A percentile compares a stretch with the other conserved stretches of the same genome.
These are phyloP conservation scores for Pelargonium citronellum DNA, from an alignment of 441 rosid genomes.

Conservation along the genomic window DNA sequence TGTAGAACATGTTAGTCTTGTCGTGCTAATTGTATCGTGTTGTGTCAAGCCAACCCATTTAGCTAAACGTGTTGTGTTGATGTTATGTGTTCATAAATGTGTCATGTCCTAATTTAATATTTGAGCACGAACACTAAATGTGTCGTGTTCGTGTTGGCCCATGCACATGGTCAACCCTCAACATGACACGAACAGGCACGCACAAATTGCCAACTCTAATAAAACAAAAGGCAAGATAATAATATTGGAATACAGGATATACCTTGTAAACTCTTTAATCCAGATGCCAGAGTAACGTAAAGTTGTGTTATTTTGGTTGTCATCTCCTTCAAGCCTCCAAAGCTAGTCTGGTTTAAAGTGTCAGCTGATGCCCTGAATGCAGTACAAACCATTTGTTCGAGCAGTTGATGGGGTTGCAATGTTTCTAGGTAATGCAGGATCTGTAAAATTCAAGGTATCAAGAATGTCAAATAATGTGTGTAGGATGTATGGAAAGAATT, in stretches of 20 bases:
- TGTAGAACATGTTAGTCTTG: too few species aligned
- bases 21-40: too few species aligned
- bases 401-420: conserved; percentile 78
- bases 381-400: conserved; percentile 94
- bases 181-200: too few species aligned
- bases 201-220: neutral
- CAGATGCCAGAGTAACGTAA: conserved; percentile 55
- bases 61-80: too few species aligned
- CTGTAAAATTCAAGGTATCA: conserved; percentile 33
- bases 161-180: too few species aligned
- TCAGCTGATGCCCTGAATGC: conserved; percentile 96
- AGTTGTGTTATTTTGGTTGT: conserved; percentile 63
- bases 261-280: conserved; percentile 63
- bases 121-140: too few species aligned
- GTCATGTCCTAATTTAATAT: too few species aligned
- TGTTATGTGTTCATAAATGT: too few species aligned
- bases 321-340: conserved; percentile 75
- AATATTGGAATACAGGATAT: conserved; percentile 16
- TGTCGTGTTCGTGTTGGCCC: too few species aligned
- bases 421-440: conserved; percentile 93
- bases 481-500: neutral
- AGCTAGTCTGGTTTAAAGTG: conserved; percentile 65
- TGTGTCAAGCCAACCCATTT: too few species aligned
- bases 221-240: neutral
- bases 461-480: conserved; percentile 17